Base-by-base conservation (phyloP, 305 asterid species). In the Solanum aculeatissimum region DNA sequence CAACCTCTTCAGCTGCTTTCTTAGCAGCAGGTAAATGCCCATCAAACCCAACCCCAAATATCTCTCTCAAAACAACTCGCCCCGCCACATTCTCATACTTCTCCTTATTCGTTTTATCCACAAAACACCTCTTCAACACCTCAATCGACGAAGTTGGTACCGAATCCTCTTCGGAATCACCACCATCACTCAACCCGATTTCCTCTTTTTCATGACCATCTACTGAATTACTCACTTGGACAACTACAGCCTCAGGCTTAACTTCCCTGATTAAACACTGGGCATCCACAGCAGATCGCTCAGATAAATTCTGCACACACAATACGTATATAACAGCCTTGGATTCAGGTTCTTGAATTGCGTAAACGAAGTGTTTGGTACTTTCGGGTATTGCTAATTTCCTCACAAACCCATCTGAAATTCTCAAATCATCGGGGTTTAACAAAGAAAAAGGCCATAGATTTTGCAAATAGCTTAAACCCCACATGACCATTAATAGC, bases 171-270 rank as follows among this genome's bases (percentile, higher is more conserved):
- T 85, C 80, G 65, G 81, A 87, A 86, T 75, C 81, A 12, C 40
- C 88, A 80, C 83, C 70, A 83, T 53, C 81, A 74, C 63, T 62
- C 84, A 54, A 60, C 84, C 74, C 77, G 70, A 77, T 53, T 40
- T 58, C 68, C 68, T 19, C 25, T 19, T 81, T 75, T 60, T 83
- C 83, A 45, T 27, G 42, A 18, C 79, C 88, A 74, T 82, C 88
- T 40, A 83, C 82, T n/a, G 80, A 75, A 11, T 58, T 74, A 16
- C 94, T 93, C 55, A 94, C 92, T 84, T 96, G 99, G 43, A 91
- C 96, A 38, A 95, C 91, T 58, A 96, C 99, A 10, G 99, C 98
- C 47, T 96, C 98, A 40, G 99, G 99, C 87, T 89, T 91, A 87
- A 95, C 87, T 82, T 88, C 92, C 80, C 93, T 90, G 69, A 96